Base-by-base conservation (phyloP, 371 early-diverging fungal genomes). In the Batrachochytrium dendrobatidis region DNA sequence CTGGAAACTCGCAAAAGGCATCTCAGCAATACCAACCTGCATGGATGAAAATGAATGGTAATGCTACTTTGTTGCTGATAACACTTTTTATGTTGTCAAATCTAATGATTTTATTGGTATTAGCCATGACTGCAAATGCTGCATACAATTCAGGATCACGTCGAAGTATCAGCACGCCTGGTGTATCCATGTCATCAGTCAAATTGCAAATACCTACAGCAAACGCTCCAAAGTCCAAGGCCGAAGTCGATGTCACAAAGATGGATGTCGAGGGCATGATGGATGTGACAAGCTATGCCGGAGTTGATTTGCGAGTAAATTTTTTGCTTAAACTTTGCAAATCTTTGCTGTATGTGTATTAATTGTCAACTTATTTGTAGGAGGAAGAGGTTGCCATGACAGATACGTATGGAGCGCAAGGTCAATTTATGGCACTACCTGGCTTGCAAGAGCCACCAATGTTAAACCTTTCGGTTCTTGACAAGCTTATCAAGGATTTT, bases 251-350 rank as follows among this genome's bases (percentile, higher is more conserved):
- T n/a, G 54, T 31, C 12, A 33, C 7, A 2, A 59, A 53, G 31
- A 20, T 59, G 33, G 63, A 65, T 44, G 59, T 62, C 6, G 53
- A 39, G n/a, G 48, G 55, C 45, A 63, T 92, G 28, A 86, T 87
- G 46, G 91, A 91, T 69, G 91, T 89, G 4, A 89, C 89, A 75
- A 86, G 85, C 3, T 90, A 88, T 70, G 86, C 84, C 1, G 93
- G 91, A n/a, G 84, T 92, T 18, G 91, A 92, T 69, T 71, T 92
- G 30, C 49, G 62, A 26, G n/a, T n/a, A n/a, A n/a, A n/a, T n/a
- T n/a, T n/a, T n/a, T n/a, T n/a, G n/a, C n/a, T n/a, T 75, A 80
- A 50, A 64, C 64, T 7, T 63, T 51, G 34, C 56, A 61, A 6
- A 35, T 31, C 24, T 6, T 32, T 53, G 28, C 34, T 30, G 12